Percentiles rank a stretch among this genome's conserved stretches.
These are phyloP conservation scores for Apostasia shenzhenica DNA, from an alignment of 106 monocot species.

Conservation along the genomic window DNA sequence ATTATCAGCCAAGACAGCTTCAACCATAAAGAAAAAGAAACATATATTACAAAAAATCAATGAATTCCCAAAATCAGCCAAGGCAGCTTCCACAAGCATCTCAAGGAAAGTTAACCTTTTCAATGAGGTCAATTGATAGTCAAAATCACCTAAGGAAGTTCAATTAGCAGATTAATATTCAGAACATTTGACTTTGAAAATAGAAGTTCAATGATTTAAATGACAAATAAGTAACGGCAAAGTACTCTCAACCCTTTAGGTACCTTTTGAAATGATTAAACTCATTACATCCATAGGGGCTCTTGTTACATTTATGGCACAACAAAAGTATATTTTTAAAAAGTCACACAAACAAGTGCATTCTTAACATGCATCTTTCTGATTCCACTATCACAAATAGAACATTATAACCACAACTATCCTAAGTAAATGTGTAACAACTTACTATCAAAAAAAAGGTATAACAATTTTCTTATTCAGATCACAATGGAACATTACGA, in stretches of 20 bases:
- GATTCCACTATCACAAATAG: background rate
- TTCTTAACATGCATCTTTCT: background rate
- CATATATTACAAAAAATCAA: background rate
- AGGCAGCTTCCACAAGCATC: background rate
- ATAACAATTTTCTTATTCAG: background rate
- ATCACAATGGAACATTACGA: background rate
- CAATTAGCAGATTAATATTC: background rate
- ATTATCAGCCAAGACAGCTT: conserved; percentile 81
- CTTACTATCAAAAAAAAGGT: background rate
- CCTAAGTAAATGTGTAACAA: background rate
- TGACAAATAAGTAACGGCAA: no score
- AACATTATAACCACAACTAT: background rate
- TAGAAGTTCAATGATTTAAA: background rate
- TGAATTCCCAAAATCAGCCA: background rate
- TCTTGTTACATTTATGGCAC: no score
- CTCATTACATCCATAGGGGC: no score
- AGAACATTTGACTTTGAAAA: background rate
- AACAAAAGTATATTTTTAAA: no score
- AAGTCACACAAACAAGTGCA: no score
- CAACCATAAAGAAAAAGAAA: background rate
- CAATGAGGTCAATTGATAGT: background rate
- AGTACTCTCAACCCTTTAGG: no score
- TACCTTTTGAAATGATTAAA: background rate
- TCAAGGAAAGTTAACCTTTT: background rate
- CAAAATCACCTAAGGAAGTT: background rate